These are phyloP conservation scores for Lachnellula occidentalis DNA, from an alignment of 2,329 filamentous ascomycete species.

Conservation along the genomic window DNA sequence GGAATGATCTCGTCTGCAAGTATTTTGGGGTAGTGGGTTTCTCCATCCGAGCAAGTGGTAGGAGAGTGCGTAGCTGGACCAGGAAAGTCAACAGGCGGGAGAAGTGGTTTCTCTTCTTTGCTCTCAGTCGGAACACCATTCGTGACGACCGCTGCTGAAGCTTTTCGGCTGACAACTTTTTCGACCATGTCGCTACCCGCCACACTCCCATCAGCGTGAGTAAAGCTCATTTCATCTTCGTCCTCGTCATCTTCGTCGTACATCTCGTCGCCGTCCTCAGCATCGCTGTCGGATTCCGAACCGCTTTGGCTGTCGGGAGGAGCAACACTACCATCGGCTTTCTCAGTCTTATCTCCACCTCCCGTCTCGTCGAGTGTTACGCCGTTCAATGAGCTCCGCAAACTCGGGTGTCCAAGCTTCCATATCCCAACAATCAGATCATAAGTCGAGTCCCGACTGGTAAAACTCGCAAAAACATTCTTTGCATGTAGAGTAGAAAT, in stretches of 20 bases:
- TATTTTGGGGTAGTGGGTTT: constrained; percentile 76
- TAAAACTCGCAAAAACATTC: constrained; percentile 92
- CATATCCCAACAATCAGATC: constrained; percentile 97
- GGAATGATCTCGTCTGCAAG: constrained; percentile 81
- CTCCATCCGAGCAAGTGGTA: constrained; percentile 77
- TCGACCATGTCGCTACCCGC: constrained; percentile 52
- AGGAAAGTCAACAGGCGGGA: constrained; percentile 62
- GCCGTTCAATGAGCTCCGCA: constrained; percentile 88
- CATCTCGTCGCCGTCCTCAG: constrained; percentile 66
- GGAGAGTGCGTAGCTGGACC: constrained; percentile 76
- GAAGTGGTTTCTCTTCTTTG: constrained; percentile 41
- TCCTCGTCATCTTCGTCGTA: constrained; percentile 77
- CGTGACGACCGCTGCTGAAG: constrained; percentile 51
- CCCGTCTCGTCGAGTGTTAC: constrained; percentile 75
- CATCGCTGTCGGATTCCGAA: constrained; percentile 45
- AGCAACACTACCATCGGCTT: constrained; percentile 49
- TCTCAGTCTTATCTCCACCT: constrained; percentile 85
- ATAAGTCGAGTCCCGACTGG: constrained; percentile 91
- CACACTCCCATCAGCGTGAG: constrained; percentile 40
- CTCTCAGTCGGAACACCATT: constrained; percentile 43
- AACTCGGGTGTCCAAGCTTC: constrained; percentile 90
- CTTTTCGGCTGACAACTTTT: constrained; percentile 63
- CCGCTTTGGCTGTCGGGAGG: constrained; percentile 43
- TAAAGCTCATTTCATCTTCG: constrained; percentile 55
- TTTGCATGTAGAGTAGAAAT: constrained; percentile 94